These are phyloP conservation scores for Kwoniella heveanensis DNA, from an alignment of 768 basidiomycete species.

Conservation along the genomic window DNA sequence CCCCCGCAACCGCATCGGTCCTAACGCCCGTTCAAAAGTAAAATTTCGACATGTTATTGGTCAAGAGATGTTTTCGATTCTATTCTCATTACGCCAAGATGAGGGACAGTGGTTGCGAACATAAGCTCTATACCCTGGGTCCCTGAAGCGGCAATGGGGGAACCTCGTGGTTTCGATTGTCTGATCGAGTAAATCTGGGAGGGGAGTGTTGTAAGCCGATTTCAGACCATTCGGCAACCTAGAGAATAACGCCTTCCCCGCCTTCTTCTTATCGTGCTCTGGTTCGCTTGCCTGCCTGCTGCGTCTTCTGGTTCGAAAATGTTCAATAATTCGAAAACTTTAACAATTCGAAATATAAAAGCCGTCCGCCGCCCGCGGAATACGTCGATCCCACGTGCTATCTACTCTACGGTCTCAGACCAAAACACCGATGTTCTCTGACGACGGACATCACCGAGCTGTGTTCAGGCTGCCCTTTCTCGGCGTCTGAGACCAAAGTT, in stretches of 20 bases:
- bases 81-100: not conserved
- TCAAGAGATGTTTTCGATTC: not conserved
- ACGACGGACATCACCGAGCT: too few species aligned
- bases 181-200: not conserved
- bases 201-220: not conserved
- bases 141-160: not conserved
- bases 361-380: too few species aligned
- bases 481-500: too few species aligned
- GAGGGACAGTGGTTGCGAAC: not conserved
- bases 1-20: not conserved
- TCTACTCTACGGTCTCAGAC: too few species aligned
- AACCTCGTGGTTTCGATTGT: not conserved
- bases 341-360: too few species aligned
- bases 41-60: not conserved
- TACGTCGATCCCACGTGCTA: too few species aligned
- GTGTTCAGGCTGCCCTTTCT: too few species aligned
- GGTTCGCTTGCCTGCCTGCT: too few species aligned
- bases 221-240: not conserved
- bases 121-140: not conserved
- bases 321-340: too few species aligned
- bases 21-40: not conserved
- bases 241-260: not conserved
- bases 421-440: too few species aligned
- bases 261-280: not conserved
- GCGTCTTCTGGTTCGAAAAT: too few species aligned